Conservation (phyloP, 805 yeast genomes). For the Zygoascus ofunaensis region DNA sequence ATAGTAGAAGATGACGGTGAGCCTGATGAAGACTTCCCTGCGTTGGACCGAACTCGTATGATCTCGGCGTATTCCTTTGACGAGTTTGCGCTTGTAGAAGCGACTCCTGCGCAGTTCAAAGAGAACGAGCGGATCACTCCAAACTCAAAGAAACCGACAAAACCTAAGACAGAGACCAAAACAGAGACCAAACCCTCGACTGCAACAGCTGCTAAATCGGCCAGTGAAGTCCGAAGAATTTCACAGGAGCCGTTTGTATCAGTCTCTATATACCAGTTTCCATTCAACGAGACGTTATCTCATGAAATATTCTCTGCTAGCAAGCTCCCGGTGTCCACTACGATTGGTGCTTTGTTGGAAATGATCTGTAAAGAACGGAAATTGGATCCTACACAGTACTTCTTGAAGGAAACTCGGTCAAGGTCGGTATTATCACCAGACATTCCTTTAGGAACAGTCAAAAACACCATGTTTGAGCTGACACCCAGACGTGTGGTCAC, state of each 20-base stretch:
- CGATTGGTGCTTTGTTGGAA: constrained; percentile 21
- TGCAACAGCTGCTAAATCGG: not conserved
- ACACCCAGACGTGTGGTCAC: constrained; percentile 37
- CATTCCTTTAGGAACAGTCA: constrained; percentile 30
- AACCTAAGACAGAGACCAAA: not conserved
- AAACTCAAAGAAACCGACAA: constrained; percentile 16
- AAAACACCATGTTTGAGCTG: constrained; percentile 32
- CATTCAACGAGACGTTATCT: constrained; percentile 26
- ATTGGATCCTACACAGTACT: constrained; percentile 26
- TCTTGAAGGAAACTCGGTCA: constrained; percentile 26
- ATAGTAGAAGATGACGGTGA: constrained; percentile 90
- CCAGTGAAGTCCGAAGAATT: constrained; percentile 11
- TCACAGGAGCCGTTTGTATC: not conserved
- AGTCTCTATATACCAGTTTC: constrained; percentile 23
- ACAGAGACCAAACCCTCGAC: constrained; percentile 4
- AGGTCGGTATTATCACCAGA: constrained; percentile 15
- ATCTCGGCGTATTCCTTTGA: constrained; percentile 68
- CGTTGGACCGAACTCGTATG: constrained; percentile 58
- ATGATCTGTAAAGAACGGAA: constrained; percentile 25
- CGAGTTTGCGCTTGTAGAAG: constrained; percentile 69
- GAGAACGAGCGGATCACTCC: constrained; percentile 29
- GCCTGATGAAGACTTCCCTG: constrained; percentile 84
- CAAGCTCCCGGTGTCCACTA: constrained; percentile 14
- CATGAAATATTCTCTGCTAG: constrained; percentile 21
- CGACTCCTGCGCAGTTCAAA: constrained; percentile 30